Evolutionary conservation across 345 rosid genomes (phyloP), one percentile per base, ranked within the genome.

Genomic region (Acer campestre): DNA sequence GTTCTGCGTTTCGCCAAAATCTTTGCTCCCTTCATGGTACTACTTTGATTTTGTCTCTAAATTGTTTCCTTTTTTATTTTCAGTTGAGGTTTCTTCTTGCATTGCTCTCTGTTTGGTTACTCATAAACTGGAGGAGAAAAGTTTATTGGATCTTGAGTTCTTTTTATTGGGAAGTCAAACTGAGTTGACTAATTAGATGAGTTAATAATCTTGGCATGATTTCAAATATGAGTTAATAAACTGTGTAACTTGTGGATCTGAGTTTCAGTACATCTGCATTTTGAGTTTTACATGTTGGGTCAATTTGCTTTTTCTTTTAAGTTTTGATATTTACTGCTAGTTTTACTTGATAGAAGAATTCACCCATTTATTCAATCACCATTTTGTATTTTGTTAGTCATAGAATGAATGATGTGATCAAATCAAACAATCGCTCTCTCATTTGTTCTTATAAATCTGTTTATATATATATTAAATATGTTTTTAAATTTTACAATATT

Each of bases 1-100:
- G 68, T 53, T 80, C 55, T 68, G 72, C 68, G 65, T 71, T 84
- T 66, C 63, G 61, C 46, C 75, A 44, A 74, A 75, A 42, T 59
- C 51, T 69, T 53, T 71, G 56, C 74, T 65, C 69, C 79, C 76
- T 65, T 59, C 49, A 73, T 77, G 90, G 89, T 85, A 83, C 44
- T 71, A 69, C 42, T 35, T 59, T 7, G 6, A 31, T 55, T 77
- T 75, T 31, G 17, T 10, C 8, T 17, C 12, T 25, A 49, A 49
- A 12, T 40, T 40, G 44, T 40, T 40, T 40, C 44, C 44, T 7
- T 40, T 18, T 58, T 42, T 31, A 51, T 67, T 40, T 53, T 46
- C 12, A 13, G 22, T 53, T 64, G 9, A 7, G 64, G 42, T 18
- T 68, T 73, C 31, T 56, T 38, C 35, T 44, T 71, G 38, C 59